Percentiles rank a stretch among this genome's conserved stretches.
Conservation (phyloP, 345 rosid species). For the Moringa oleifera region DNA sequence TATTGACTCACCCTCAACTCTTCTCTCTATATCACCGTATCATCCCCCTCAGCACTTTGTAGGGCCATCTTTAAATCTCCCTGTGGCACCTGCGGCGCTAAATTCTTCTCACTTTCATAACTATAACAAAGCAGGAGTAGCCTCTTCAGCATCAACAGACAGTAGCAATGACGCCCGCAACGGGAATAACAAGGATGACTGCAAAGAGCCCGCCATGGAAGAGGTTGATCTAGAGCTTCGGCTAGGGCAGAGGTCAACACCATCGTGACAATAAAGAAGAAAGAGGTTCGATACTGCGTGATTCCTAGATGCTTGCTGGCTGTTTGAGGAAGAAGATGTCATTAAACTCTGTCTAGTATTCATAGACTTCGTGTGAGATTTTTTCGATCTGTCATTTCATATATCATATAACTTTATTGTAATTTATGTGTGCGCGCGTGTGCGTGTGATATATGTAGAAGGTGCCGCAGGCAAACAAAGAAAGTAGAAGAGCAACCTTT, state of each 20-base stretch:
- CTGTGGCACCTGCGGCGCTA: constrained; percentile 4
- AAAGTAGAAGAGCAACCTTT: constrained; percentile 7
- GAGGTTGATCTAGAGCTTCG: constrained; percentile 92
- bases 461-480: constrained; percentile 1
- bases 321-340: too few relatives aligned
- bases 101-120: constrained; percentile 15
- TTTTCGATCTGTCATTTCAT: constrained; percentile 8
- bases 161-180: constrained; percentile 21
- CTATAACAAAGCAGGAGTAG: constrained; percentile 23
- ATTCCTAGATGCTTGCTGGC: too few relatives aligned
- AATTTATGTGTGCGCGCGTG: not conserved
- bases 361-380: constrained; percentile 7
- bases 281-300: too few relatives aligned
- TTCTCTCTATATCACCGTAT: constrained; percentile 38
- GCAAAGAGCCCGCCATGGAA: constrained; percentile 35
- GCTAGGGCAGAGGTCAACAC: constrained; percentile 46
- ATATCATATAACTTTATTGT: constrained; percentile 8
- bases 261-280: constrained; percentile 3
- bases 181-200: too few relatives aligned
- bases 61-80: constrained; percentile 21
- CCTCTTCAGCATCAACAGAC: constrained; percentile 11
- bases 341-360: too few relatives aligned
- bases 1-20: constrained; percentile 43
- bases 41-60: constrained; percentile 19
- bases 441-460: not conserved